Conservation (phyloP, 495 filamentous ascomycete genomes). For the Aspergillus sclerotioniger region DNA sequence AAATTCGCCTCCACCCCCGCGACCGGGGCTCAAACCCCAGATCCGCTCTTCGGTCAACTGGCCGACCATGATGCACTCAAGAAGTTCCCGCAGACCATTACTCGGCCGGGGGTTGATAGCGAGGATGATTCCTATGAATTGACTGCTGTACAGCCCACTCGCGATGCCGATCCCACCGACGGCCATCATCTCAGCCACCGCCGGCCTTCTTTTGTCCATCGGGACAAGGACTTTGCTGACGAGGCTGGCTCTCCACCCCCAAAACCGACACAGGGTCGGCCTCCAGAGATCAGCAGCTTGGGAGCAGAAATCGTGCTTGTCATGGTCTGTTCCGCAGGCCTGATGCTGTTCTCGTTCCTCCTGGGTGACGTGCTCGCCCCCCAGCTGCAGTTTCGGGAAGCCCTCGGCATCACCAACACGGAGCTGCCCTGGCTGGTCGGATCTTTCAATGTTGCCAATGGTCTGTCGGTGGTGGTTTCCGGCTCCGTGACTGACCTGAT, state of each 20-base stretch:
- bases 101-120: not conserved
- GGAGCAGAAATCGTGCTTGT: constrained; percentile 40
- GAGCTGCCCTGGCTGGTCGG: constrained; percentile 46
- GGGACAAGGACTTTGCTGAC: not conserved
- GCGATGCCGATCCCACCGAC: too few species aligned
- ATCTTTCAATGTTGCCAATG: constrained; percentile 38
- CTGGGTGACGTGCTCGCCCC: constrained; percentile 42
- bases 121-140: constrained; percentile 8
- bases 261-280: constrained; percentile 26
- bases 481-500: constrained; percentile 44
- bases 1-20: constrained; percentile 9
- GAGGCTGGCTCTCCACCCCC: constrained; percentile 9
- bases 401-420: constrained; percentile 37
- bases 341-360: constrained; percentile 47
- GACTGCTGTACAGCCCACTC: not conserved
- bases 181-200: too few species aligned
- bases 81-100: constrained; percentile 9
- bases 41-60: constrained; percentile 13
- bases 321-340: constrained; percentile 42
- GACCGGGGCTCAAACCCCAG: constrained; percentile 18
- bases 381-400: constrained; percentile 32
- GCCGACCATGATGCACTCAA: constrained; percentile 2
- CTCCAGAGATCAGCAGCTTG: constrained; percentile 35
- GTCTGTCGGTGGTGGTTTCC: constrained; percentile 44
- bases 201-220: not conserved